Conservation (phyloP, 73 alveolate genomes). For the Tetrahymena malaccensis region DNA sequence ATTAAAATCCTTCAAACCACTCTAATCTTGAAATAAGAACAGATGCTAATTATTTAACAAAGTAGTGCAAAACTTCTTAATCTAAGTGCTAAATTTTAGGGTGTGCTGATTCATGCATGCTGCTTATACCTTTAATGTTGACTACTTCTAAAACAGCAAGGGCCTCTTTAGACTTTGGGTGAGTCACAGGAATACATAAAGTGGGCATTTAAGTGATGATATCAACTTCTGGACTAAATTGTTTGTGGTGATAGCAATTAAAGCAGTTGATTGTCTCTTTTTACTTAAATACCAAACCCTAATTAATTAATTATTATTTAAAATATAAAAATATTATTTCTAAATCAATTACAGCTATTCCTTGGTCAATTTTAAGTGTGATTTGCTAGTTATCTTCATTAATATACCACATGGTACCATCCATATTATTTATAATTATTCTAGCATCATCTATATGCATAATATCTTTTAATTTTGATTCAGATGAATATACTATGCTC, state of each 20-base stretch:
- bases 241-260: constrained; percentile 46
- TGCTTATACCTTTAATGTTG: constrained; percentile 48
- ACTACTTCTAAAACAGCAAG: constrained; percentile 41
- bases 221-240: constrained; percentile 52
- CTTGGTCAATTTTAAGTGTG: constrained; percentile 4
- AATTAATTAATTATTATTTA: background rate
- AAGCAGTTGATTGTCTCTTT: constrained; percentile 14
- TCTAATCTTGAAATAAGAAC: background rate
- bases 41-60: constrained; percentile 27
- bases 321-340: background rate
- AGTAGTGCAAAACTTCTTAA: constrained; percentile 49
- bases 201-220: constrained; percentile 63
- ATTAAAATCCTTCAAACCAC: background rate
- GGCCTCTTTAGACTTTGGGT: background rate
- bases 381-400: constrained; percentile 16
- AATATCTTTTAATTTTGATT: constrained; percentile 10
- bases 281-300: constrained; percentile 20
- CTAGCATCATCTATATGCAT: constrained; percentile 38
- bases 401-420: constrained; percentile 35
- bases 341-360: constrained; percentile 8
- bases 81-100: constrained; percentile 46
- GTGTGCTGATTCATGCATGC: constrained; percentile 13
- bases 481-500: constrained; percentile 7
- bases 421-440: constrained; percentile 32
- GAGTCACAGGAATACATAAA: constrained; percentile 43